Conservation (phyloP, 2,329 filamentous ascomycete species). For the Cladosporium colombiae region DNA sequence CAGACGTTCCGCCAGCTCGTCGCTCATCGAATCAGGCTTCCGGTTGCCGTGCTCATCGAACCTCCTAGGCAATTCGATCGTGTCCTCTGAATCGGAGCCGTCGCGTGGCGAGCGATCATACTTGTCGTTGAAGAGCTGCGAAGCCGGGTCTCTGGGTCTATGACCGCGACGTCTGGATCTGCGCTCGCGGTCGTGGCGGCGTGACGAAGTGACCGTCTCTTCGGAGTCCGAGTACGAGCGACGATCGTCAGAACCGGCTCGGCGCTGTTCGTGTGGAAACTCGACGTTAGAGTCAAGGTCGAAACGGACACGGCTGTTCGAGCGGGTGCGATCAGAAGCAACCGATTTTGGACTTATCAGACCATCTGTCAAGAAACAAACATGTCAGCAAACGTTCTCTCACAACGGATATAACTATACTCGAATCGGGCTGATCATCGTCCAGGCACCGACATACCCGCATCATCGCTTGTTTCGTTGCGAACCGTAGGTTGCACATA, state of each 20-base stretch:
- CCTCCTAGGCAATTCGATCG: slow-evolving; percentile 39
- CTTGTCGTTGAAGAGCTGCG: slow-evolving; percentile 37
- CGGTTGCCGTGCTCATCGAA: slow-evolving; percentile 40
- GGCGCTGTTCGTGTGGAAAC: slow-evolving; percentile 30
- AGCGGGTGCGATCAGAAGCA: slow-evolving; percentile 26
- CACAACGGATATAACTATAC: slow-evolving; percentile 3
- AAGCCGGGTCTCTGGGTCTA: slow-evolving; percentile 51
- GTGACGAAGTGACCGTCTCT: slow-evolving; percentile 9
- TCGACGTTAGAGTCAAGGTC: slow-evolving; percentile 35
- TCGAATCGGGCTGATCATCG: slow-evolving; percentile 18
- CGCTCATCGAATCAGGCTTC: slow-evolving; percentile 31
- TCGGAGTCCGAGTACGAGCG: slow-evolving; percentile 20
- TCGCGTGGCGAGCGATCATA: slow-evolving; percentile 28
- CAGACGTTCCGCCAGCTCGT: slow-evolving; percentile 15
- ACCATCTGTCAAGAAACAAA: slow-evolving; percentile 31
- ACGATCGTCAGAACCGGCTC: slow-evolving; percentile 22
- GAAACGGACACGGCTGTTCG: slow-evolving; percentile 35
- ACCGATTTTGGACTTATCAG: slow-evolving; percentile 27
- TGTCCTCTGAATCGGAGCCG: slow-evolving; percentile 23
- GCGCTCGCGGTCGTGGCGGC: slow-evolving; percentile 38
- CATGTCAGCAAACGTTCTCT: slow-evolving; percentile 13
- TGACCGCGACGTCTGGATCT: slow-evolving; percentile 35
- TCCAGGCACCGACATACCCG: slow-evolving; percentile 27
- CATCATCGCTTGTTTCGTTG: slow-evolving; percentile 22
- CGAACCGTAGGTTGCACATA: neutral